Percentiles rank a stretch among this genome's conserved stretches.
Conservation (phyloP, 805 yeast species). For the Vanderwaltozyma verrucispora region DNA sequence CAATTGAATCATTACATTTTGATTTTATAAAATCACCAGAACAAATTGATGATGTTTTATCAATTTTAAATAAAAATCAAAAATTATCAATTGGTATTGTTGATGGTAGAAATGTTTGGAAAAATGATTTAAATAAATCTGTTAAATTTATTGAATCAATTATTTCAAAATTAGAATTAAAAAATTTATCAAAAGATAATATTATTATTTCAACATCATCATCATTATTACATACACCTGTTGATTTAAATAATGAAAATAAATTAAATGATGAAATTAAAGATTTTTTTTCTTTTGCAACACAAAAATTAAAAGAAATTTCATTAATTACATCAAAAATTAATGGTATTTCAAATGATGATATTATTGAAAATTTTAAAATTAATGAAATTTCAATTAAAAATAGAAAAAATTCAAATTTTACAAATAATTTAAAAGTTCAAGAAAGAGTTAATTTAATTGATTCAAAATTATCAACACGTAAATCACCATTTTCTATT, state of each 20-base stretch:
- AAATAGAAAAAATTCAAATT: constrained; percentile 75
- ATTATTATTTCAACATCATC: constrained; percentile 92
- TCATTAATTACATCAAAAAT: constrained; percentile 82
- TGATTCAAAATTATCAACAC: constrained; percentile 65
- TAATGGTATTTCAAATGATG: constrained; percentile 62
- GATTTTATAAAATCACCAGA: constrained; percentile 95
- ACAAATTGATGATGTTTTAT: constrained; percentile 77
- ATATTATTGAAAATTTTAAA: too few species aligned
- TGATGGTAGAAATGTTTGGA: constrained; percentile 99
- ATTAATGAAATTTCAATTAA: constrained; percentile 81
- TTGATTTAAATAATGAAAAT: constrained; percentile 84
- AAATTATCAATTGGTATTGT: constrained; percentile 91
- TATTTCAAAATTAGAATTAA: constrained; percentile 72
- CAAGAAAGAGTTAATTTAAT: constrained; percentile 75
- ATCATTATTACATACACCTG: constrained; percentile 96
- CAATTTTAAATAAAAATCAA: constrained; percentile 59
- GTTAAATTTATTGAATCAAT: constrained; percentile 74
- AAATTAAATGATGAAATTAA: constrained; percentile 85
- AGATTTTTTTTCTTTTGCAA: constrained; percentile 98
- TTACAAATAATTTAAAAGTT: constrained; percentile 88
- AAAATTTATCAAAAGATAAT: too few species aligned
- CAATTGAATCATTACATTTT: constrained; percentile 92
- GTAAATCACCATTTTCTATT: constrained; percentile 76
- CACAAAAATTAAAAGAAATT: constrained; percentile 90
- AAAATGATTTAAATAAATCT: constrained; percentile 87